phyloP scores from a whole-genome alignment of 805 yeast species.

The Candida sithepensis region DNA sequence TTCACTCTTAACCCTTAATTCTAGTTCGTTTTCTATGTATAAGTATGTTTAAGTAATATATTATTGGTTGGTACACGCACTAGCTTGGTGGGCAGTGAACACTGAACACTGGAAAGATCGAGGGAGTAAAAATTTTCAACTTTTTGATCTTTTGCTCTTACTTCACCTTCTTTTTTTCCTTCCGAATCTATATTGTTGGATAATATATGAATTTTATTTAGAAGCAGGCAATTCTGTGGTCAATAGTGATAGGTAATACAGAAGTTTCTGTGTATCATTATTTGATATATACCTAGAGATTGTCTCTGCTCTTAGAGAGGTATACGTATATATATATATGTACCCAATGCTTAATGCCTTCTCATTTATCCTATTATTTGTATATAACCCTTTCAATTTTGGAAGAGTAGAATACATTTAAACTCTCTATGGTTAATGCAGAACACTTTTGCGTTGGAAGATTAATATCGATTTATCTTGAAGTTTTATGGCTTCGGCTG shows the following conservation, averaged over 20 bases:
- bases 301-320: no score
- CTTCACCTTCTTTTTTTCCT: no score
- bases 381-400: constrained; percentile 7
- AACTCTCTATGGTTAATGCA: constrained; percentile 16
- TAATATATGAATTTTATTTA: not conserved
- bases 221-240: not conserved
- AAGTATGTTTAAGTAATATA: no score
- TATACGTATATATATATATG: not conserved
- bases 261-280: not conserved
- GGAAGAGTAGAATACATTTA: constrained; percentile 5
- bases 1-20: no score
- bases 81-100: no score
- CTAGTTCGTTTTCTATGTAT: no score
- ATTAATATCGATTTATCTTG: constrained; percentile 9
- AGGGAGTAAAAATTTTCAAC: no score
- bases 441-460: constrained; percentile 27
- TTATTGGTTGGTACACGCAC: no score
- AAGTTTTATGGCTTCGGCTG: not conserved
- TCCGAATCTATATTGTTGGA: no score
- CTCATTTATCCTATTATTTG: constrained; percentile 15
- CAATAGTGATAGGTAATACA: not conserved
- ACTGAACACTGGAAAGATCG: no score
- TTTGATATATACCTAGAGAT: no score
- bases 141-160: no score
- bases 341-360: constrained; percentile 24